Base-by-base conservation (phyloP, 1,284 basidiomycete species). In the Tilletia indica region DNA sequence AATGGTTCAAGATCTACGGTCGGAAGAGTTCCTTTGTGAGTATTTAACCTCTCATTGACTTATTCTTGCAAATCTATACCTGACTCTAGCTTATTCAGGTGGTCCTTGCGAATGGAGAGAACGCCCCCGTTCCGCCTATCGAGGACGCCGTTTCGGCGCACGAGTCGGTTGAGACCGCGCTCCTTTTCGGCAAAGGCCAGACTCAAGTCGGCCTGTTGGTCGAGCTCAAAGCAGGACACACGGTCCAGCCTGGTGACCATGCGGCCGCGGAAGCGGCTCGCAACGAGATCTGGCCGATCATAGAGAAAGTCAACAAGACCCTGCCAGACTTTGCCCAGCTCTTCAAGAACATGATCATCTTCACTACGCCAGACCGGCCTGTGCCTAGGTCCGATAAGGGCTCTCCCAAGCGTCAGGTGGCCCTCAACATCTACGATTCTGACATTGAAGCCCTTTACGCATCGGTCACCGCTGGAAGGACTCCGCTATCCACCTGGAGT, bases 311-410 rank as follows among this genome's bases (percentile, higher is more conserved):
- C 34, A 64, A 64, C 38, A 36, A 38, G 34, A 38, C 11, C 14
- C 61, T 64, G 36, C 61, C 61, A 25, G 61, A 64, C 36, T 64
- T 64, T 38, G 61, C 61, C 31, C 38, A 42, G 38, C 61, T 64
- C 61, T 64, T 38, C 61, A 64, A 64, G 34, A 64, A 64, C 38
- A 64, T 64, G 61, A 64, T 64, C 61, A 38, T 64, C 61, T 64
- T 64, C 61, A 38, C 61, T 36, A 19, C 31, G 12, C 16, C 61
- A 2, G 31, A 34, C 34, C 31, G 36, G 25, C 31, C 31, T 2
- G 16, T 64, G 34, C 61, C 61, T 2, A 38, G 25, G 19, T 14
- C 61, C 6, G 61, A 64, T 16, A 64, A 64, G 61, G 61, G 61
- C 14, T 38, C 61, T 14, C 61, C 61, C 61, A 64, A 64, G 34